phyloP scores from a whole-genome alignment of 805 yeast species.

The Candida qinlingensis region DNA sequence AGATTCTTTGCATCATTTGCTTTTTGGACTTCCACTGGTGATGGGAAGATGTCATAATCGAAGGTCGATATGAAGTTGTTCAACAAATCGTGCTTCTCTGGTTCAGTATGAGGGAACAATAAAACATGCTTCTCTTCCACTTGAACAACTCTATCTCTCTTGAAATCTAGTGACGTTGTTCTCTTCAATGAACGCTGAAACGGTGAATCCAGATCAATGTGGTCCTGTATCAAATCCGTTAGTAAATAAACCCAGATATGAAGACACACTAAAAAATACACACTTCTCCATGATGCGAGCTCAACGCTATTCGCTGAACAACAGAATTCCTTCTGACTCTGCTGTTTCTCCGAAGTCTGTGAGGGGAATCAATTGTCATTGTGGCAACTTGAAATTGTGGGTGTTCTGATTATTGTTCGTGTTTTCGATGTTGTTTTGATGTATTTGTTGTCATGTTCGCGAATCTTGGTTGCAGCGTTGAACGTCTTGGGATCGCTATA shows the following conservation, averaged over 20 bases:
- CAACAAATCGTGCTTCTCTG: constrained; percentile 33
- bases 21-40: constrained; percentile 33
- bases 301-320: constrained; percentile 56
- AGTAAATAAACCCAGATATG: not conserved
- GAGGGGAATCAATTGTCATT: constrained; percentile 17
- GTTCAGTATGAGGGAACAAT: constrained; percentile 25
- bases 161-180: constrained; percentile 10
- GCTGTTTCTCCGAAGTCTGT: constrained; percentile 13
- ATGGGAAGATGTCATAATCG: constrained; percentile 37
- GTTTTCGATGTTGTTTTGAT: not conserved
- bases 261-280: not conserved
- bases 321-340: constrained; percentile 56
- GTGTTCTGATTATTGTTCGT: not conserved
- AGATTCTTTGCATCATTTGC: constrained; percentile 32
- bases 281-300: constrained; percentile 38
- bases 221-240: constrained; percentile 1
- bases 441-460: too few species aligned
- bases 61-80: constrained; percentile 32
- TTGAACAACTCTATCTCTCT: not conserved
- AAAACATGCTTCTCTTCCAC: not conserved
- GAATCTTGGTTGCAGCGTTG: too few species aligned
- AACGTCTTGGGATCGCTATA: too few species aligned
- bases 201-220: not conserved
- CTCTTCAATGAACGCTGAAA: constrained; percentile 7
- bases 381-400: not conserved